These are phyloP conservation scores for Polyplosphaeria fusca DNA, from an alignment of 495 filamentous ascomycete genomes.

Conservation along the genomic window DNA sequence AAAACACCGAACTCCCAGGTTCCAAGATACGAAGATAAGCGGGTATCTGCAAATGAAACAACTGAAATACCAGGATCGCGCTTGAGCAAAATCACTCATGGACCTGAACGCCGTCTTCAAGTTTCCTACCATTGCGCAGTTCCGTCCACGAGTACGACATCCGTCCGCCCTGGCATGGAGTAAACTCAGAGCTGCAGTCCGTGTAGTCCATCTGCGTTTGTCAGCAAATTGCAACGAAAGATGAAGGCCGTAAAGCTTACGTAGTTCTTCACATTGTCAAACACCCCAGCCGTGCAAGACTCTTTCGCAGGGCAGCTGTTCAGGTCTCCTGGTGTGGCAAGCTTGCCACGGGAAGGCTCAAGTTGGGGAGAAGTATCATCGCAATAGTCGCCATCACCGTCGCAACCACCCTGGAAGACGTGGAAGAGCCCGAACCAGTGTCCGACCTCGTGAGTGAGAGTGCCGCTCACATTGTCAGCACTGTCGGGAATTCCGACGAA, in stretches of 20 bases:
- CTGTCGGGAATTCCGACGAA: slow-evolving; percentile 12
- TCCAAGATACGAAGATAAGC: too few relatives aligned
- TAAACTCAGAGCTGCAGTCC: slow-evolving; percentile 25
- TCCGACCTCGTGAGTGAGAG: slow-evolving; percentile 43
- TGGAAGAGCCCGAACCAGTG: slow-evolving; percentile 60
- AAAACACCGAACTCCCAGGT: too few relatives aligned
- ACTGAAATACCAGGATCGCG: too few relatives aligned
- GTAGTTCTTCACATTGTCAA: slow-evolving; percentile 52
- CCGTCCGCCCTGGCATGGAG: slow-evolving; percentile 26
- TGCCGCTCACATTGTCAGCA: slow-evolving; percentile 4
- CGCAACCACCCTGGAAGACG: slow-evolving; percentile 50
- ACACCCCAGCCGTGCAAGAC: slow-evolving; percentile 47
- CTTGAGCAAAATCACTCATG: too few relatives aligned
- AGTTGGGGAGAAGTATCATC: slow-evolving; percentile 53
- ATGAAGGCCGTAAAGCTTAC: slow-evolving; percentile 28
- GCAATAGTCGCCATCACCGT: slow-evolving; percentile 51
- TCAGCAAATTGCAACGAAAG: background rate
- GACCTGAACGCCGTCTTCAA: slow-evolving; percentile 7
- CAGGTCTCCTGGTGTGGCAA: slow-evolving; percentile 14
- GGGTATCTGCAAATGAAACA: too few relatives aligned
- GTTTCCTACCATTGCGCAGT: background rate
- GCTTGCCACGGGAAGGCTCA: slow-evolving; percentile 45
- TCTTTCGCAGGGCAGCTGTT: slow-evolving; percentile 48
- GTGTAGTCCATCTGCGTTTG: slow-evolving; percentile 33
- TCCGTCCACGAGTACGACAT: slow-evolving; percentile 8